A percentile compares a stretch with the other conserved stretches of the same genome.
phyloP scores from a whole-genome alignment of 192 early-diverging fungal species.

The Lobulomyces angularis region DNA sequence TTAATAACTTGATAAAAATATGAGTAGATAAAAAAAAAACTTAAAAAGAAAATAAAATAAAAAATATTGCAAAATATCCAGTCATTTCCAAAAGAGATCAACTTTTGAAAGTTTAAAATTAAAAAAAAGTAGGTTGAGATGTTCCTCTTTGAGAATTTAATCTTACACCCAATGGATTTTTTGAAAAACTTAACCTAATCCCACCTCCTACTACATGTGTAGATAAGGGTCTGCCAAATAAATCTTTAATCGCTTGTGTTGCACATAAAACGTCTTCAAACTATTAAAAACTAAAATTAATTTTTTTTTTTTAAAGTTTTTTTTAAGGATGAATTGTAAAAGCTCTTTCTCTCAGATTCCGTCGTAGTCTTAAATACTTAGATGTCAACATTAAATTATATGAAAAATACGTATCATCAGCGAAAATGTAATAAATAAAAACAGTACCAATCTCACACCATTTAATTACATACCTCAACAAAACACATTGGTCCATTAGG shows the following conservation, averaged over 20 bases:
- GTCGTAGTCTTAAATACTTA: too few species aligned
- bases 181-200: conserved; percentile 89
- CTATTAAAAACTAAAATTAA: conserved; percentile 19
- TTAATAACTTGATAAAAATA: too few species aligned
- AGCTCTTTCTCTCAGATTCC: too few species aligned
- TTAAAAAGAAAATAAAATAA: too few species aligned
- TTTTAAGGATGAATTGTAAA: too few species aligned
- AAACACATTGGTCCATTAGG: conserved; percentile 97
- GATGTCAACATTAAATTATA: too few species aligned
- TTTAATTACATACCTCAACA: conserved; percentile 56
- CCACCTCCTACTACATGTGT: conserved; percentile 81
- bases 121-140: background rate
- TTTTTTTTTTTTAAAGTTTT: too few species aligned
- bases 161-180: conserved; percentile 90
- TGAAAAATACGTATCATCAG: background rate
- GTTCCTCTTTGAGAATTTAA: conserved; percentile 12
- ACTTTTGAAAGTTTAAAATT: too few species aligned
- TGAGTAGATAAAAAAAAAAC: too few species aligned
- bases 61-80: too few species aligned
- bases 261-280: conserved; percentile 92
- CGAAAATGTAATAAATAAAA: conserved; percentile 1
- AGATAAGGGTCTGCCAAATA: conserved; percentile 69
- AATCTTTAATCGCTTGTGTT: conserved; percentile 72
- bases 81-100: too few species aligned
- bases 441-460: background rate